These are phyloP conservation scores for Dissoconium aciculare DNA, from an alignment of 2,329 filamentous ascomycete species.

Conservation along the genomic window DNA sequence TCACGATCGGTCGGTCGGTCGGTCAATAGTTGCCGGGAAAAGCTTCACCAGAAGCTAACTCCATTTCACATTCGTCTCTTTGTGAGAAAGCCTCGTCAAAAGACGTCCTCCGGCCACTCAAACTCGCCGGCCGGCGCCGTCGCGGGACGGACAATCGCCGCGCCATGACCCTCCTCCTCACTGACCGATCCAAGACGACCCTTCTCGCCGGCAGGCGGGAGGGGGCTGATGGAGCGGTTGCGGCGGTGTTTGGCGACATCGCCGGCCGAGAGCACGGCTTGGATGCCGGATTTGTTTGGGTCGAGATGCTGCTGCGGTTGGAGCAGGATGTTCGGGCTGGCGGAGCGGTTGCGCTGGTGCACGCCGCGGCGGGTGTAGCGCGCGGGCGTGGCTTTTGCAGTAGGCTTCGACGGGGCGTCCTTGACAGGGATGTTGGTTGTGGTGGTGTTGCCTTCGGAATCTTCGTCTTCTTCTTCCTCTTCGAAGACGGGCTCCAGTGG, in stretches of 20 bases:
- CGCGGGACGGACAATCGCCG: no score
- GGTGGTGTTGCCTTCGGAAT: no score
- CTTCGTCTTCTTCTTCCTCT: constrained; percentile 22
- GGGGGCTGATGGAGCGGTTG: constrained; percentile 12
- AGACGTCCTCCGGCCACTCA: constrained; percentile 25
- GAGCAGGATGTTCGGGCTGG: constrained; percentile 15
- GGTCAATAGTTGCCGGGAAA: no score
- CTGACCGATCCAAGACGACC: constrained; percentile 12
- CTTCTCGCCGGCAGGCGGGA: constrained; percentile 3
- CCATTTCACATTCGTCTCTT: no score
- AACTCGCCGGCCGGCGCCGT: no score
- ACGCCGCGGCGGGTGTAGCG: constrained; percentile 12
- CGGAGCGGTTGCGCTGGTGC: constrained; percentile 13
- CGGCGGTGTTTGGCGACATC: constrained; percentile 11
- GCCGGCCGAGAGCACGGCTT: constrained; percentile 13
- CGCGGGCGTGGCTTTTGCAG: constrained; percentile 18
- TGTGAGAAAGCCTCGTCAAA: constrained; percentile 14
- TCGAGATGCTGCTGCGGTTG: constrained; percentile 6
- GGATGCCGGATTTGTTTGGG: constrained; percentile 5
- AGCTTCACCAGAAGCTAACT: no score
- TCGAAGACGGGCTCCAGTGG: constrained; percentile 22
- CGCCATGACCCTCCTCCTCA: constrained; percentile 9
- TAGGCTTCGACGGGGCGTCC: constrained; percentile 16
- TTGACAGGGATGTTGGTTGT: constrained; percentile 13
- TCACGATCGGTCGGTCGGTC: no score